Percentiles rank a stretch among this genome's conserved stretches.
Conservation (phyloP, 495 filamentous ascomycete genomes). For the Trypethelium eluteriae region DNA sequence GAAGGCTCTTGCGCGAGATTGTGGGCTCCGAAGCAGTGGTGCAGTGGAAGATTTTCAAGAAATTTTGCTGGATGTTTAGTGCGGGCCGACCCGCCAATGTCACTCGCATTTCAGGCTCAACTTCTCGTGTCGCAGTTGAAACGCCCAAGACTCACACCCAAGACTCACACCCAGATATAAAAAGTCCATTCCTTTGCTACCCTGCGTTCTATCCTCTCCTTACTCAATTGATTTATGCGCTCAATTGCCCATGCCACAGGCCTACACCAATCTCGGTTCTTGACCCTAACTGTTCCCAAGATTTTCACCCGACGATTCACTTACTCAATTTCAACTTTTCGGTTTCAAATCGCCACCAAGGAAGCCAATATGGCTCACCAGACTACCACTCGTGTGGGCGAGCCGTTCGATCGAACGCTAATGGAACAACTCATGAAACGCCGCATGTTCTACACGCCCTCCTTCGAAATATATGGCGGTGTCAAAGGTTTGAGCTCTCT, state of each 20-base stretch:
- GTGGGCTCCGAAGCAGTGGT: neutral
- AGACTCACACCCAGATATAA: neutral
- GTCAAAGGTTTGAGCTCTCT: constrained; percentile 30
- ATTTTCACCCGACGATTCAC: neutral
- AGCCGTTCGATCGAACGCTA: constrained; percentile 70
- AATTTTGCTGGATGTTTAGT: neutral
- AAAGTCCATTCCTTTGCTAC: neutral
- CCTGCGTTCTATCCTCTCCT: neutral
- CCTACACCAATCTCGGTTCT: neutral
- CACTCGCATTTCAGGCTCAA: neutral
- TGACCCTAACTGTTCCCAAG: neutral
- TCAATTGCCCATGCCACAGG: neutral
- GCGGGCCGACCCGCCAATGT: neutral
- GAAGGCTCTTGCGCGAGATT: neutral
- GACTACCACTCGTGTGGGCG: constrained; percentile 71
- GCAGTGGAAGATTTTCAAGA: neutral
- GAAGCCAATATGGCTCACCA: constrained; percentile 29
- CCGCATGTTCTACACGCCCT: constrained; percentile 87
- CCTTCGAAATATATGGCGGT: constrained; percentile 51
- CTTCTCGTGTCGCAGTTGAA: neutral
- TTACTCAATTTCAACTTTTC: constrained; percentile 15
- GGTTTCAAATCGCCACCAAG: constrained; percentile 17
- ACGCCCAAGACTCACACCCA: neutral
- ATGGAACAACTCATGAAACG: constrained; percentile 80
- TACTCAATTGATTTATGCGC: neutral